phyloP scores from a whole-genome alignment of 805 yeast species.

The Kuraishia capsulata region DNA sequence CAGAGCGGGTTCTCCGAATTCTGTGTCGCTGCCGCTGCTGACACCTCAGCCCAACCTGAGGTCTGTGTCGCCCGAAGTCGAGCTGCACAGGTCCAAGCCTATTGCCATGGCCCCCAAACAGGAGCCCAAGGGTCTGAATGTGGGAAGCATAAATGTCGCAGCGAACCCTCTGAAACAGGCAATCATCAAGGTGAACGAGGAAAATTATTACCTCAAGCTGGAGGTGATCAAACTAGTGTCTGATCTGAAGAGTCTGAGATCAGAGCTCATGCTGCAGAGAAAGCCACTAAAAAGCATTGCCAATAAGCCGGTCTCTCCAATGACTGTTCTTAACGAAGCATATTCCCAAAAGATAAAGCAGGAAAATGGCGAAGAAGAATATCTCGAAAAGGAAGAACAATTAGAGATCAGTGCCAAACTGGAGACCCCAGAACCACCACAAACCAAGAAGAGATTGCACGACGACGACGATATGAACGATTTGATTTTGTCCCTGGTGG shows the following conservation, averaged over 20 bases:
- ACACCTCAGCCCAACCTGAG: not conserved
- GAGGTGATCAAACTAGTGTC: conserved; percentile 35
- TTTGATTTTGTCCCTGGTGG: conserved; percentile 23
- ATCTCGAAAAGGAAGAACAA: not conserved
- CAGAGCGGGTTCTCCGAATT: not conserved
- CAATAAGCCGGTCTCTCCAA: not conserved
- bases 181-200: conserved; percentile 32
- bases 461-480: conserved; percentile 25
- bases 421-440: conserved; percentile 1
- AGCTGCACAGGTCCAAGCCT: not conserved
- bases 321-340: not conserved
- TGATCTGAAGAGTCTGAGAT: conserved; percentile 28
- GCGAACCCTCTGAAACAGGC: conserved; percentile 25
- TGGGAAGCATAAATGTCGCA: not conserved
- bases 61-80: conserved; percentile 1
- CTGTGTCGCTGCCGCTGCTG: not conserved
- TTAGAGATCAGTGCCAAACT: no score
- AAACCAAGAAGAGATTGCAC: conserved; percentile 16
- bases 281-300: no score
- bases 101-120: not conserved
- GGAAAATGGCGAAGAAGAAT: not conserved
- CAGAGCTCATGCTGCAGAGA: conserved; percentile 6
- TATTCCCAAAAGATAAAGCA: not conserved
- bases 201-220: conserved; percentile 31
- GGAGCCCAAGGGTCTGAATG: not conserved